Evolutionary conservation across 768 basidiomycete genomes (phyloP).

Genomic region (Paxillus rubicundulus): DNA sequence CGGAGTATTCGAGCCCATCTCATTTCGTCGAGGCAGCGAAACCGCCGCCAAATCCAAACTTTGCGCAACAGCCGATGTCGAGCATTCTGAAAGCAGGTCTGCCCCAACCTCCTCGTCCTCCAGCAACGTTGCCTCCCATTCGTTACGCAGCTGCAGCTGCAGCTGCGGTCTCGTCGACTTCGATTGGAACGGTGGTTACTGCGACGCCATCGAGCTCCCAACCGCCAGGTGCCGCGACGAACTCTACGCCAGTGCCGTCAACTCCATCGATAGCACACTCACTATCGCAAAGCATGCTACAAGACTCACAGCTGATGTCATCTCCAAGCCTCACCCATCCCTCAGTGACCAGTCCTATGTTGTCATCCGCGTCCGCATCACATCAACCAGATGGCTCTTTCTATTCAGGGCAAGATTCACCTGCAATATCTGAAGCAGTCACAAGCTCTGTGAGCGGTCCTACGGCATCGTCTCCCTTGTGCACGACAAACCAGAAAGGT

Average conservation of each 20-base stretch:
- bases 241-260: slow-evolving; percentile 39
- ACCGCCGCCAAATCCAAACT: slow-evolving; percentile 78
- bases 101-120: slow-evolving; percentile 51
- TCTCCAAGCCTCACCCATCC: slow-evolving; percentile 87
- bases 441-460: slow-evolving; percentile 44
- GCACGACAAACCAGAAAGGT: slow-evolving; percentile 49
- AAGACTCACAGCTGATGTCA: slow-evolving; percentile 45
- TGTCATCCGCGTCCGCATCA: slow-evolving; percentile 66
- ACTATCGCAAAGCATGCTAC: slow-evolving; percentile 29
- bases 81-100: slow-evolving; percentile 74
- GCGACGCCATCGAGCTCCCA: slow-evolving; percentile 42
- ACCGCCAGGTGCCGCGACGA: slow-evolving; percentile 31
- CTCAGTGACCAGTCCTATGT: slow-evolving; percentile 76
- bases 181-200: slow-evolving; percentile 35
- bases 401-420: slow-evolving; percentile 70
- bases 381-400: slow-evolving; percentile 68
- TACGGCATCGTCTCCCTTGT: slow-evolving; percentile 58
- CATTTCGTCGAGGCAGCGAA: slow-evolving; percentile 37
- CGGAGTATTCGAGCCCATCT: slow-evolving; percentile 2
- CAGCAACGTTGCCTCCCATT: slow-evolving; percentile 69
- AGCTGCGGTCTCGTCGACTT: slow-evolving; percentile 29
- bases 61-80: slow-evolving; percentile 74
- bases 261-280: slow-evolving; percentile 38
- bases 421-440: slow-evolving; percentile 67
- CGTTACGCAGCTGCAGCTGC: slow-evolving; percentile 93